Conservation (phyloP, 306 rosid species). For the Cicer chorassanicum region DNA sequence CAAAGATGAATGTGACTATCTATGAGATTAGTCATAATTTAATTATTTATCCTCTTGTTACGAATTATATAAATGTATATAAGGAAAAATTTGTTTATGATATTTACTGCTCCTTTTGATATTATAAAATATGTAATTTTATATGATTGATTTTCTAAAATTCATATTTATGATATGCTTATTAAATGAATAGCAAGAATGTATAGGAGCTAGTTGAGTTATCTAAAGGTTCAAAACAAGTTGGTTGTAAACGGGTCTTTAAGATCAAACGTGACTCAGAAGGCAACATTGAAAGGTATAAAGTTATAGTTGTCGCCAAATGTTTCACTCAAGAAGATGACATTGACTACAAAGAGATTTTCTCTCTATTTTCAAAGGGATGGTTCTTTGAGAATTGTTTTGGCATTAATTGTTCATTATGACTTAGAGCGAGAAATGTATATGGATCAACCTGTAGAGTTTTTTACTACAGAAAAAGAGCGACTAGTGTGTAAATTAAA, state of each 20-base stretch:
- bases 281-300: background rate
- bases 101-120: too few relatives aligned
- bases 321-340: background rate
- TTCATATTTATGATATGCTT: too few relatives aligned
- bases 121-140: too few relatives aligned
- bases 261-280: constrained; percentile 10
- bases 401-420: background rate
- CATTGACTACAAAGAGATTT: background rate
- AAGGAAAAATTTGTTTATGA: too few relatives aligned
- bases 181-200: background rate
- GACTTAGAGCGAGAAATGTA: background rate
- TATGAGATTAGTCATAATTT: too few relatives aligned
- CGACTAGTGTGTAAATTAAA: too few relatives aligned
- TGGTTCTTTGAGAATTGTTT: background rate
- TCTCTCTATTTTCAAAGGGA: background rate
- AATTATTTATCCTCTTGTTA: too few relatives aligned
- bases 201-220: constrained; percentile 6
- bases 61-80: too few relatives aligned
- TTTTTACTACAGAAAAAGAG: background rate
- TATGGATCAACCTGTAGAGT: too few relatives aligned
- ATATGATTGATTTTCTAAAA: too few relatives aligned
- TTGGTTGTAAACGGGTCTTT: background rate
- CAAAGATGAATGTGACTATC: too few relatives aligned
- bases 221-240: background rate
- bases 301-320: background rate